These are phyloP conservation scores for Tubosaeta brunneosetosa DNA, from an alignment of 768 basidiomycete species.

Conservation along the genomic window DNA sequence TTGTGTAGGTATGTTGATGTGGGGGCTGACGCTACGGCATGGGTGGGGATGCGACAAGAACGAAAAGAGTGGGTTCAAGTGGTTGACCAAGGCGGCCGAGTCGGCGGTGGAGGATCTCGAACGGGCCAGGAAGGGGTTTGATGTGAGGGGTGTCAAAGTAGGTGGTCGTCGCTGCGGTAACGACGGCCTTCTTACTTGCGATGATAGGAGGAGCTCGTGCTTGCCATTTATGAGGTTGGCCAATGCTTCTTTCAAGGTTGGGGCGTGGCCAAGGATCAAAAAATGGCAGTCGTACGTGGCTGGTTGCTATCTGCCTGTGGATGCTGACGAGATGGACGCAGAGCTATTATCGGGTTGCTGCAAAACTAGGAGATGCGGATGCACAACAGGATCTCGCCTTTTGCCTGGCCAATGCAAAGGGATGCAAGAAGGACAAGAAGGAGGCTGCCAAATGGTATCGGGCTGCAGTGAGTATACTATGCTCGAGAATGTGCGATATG, in stretches of 20 bases:
- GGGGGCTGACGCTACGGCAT: slow-evolving; percentile 78
- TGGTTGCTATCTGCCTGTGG: neutral
- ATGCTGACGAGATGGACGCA: slow-evolving; percentile 23
- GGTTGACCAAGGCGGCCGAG: slow-evolving; percentile 81
- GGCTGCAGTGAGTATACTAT: slow-evolving; percentile 55
- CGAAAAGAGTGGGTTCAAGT: slow-evolving; percentile 74
- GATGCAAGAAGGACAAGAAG: slow-evolving; percentile 84
- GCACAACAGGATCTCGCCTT: slow-evolving; percentile 85
- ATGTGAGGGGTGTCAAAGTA: slow-evolving; percentile 53
- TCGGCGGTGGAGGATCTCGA: slow-evolving; percentile 74
- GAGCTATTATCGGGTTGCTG: slow-evolving; percentile 84
- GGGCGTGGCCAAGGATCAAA: slow-evolving; percentile 83
- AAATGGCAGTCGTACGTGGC: slow-evolving; percentile 75
- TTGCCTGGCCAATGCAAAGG: slow-evolving; percentile 80
- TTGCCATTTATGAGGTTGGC: slow-evolving; percentile 89
- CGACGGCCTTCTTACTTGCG: neutral
- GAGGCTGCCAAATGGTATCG: slow-evolving; percentile 89
- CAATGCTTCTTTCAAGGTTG: slow-evolving; percentile 92
- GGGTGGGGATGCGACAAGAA: slow-evolving; percentile 86
- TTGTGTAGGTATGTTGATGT: slow-evolving; percentile 90
- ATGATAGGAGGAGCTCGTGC: slow-evolving; percentile 67
- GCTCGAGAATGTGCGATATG: neutral
- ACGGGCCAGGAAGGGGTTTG: slow-evolving; percentile 49
- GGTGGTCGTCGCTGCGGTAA: neutral
- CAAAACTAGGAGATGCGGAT: slow-evolving; percentile 78